Evolutionary conservation across 768 basidiomycete genomes (phyloP).

Genomic region (Gloeostereum incarnatum): DNA sequence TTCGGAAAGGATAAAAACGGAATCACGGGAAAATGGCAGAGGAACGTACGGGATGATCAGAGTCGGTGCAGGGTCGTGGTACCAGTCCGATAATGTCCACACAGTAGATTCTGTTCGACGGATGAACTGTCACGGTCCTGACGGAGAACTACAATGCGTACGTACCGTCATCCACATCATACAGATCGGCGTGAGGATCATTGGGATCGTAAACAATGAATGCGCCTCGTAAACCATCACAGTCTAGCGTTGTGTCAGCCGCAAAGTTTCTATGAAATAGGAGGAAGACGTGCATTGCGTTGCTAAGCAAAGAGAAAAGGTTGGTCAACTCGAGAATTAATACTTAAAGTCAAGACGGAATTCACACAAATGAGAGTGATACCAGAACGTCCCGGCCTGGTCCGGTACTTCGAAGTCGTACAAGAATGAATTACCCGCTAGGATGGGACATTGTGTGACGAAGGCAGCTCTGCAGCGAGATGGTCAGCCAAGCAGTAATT

Average conservation of each 20-base stretch:
- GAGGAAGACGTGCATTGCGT: conserved; percentile 24
- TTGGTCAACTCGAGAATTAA: no score
- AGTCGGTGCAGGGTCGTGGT: conserved; percentile 10
- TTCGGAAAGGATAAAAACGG: conserved; percentile 2
- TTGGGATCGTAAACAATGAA: conserved; percentile 23
- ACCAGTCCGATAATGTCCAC: conserved; percentile 26
- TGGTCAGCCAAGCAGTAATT: conserved; percentile 17
- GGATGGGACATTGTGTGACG: conserved; percentile 23
- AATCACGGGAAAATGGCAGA: conserved; percentile 3
- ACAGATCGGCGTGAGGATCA: conserved; percentile 21
- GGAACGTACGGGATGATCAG: conserved; percentile 1
- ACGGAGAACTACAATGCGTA: conserved; percentile 1
- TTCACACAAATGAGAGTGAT: conserved; percentile 11
- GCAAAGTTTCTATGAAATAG: conserved; percentile 17
- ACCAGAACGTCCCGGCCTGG: conserved; percentile 28
- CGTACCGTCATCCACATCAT: conserved; percentile 20
- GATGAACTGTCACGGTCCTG: not conserved
- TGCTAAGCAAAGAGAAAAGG: conserved; percentile 19
- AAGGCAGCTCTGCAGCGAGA: conserved; percentile 19
- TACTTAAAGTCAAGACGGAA: conserved; percentile 21
- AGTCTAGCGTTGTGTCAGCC: conserved; percentile 26
- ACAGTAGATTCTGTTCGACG: conserved; percentile 16
- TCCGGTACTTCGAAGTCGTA: conserved; percentile 20
- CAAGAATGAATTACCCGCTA: conserved; percentile 17
- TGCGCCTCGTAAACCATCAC: conserved; percentile 28